Percentiles rank a stretch among this genome's conserved stretches.
phyloP scores from a whole-genome alignment of 148 eudicot species.

The Diospyros lotus region DNA sequence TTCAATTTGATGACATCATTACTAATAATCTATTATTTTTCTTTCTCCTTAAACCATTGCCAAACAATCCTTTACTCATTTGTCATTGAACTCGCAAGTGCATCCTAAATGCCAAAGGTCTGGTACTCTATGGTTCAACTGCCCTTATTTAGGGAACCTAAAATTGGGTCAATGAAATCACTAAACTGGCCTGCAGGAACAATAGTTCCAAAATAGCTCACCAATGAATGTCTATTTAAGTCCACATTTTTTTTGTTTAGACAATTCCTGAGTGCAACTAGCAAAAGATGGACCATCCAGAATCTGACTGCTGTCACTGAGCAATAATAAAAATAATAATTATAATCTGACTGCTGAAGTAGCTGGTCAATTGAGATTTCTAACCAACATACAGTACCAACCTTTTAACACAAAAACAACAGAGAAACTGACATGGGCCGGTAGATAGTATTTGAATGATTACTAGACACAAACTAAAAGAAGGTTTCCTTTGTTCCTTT shows the following conservation, averaged over 20 bases:
- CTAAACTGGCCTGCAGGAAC: not conserved
- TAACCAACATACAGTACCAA: not conserved
- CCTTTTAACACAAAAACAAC: not conserved
- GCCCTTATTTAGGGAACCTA: not conserved
- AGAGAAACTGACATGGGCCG: not conserved
- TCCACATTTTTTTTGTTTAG: not conserved
- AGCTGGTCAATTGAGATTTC: not conserved
- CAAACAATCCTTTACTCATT: not conserved
- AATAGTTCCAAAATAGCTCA: not conserved
- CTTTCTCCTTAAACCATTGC: not conserved
- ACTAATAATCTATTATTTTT: not conserved
- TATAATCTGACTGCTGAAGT: not conserved
- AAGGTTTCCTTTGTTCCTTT: constrained; percentile 1
- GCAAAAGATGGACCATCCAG: not conserved
- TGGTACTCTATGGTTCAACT: not conserved
- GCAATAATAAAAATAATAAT: not conserved
- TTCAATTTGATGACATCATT: not conserved
- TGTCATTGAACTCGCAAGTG: not conserved
- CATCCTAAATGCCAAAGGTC: not conserved
- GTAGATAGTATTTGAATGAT: not conserved
- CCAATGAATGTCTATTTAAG: not conserved
- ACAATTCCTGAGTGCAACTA: not conserved
- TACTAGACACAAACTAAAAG: not conserved
- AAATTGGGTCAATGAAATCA: not conserved
- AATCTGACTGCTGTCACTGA: not conserved